Conservation (phyloP, 345 rosid genomes). For the Triadica sebifera region DNA sequence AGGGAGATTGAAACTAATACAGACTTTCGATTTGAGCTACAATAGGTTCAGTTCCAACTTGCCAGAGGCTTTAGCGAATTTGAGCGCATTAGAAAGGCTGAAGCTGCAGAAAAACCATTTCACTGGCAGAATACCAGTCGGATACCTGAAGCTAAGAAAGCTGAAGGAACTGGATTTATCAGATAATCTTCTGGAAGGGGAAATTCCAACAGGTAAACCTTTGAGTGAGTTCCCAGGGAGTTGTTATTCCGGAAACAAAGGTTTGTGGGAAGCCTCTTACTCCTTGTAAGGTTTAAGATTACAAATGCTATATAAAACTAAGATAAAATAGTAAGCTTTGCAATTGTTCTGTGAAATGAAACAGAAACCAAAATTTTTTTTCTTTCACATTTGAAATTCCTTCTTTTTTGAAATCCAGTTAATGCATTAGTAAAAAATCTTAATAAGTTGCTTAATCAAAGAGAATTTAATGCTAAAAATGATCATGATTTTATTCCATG, state of each 20-base stretch:
- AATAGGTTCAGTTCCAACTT: conserved; percentile 36
- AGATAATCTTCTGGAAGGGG: conserved; percentile 49
- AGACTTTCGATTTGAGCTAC: conserved; percentile 43
- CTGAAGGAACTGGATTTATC: conserved; percentile 48
- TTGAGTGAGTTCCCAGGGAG: conserved; percentile 45
- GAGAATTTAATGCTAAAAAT: too few species aligned
- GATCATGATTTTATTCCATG: background rate
- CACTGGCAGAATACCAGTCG: conserved; percentile 41
- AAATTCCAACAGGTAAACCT: conserved; percentile 50
- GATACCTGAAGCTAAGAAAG: conserved; percentile 42
- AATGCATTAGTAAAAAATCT: too few species aligned
- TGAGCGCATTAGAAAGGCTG: conserved; percentile 40
- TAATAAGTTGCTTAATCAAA: too few species aligned
- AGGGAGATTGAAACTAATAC: conserved; percentile 27
- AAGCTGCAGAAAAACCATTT: conserved; percentile 50
- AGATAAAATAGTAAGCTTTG: background rate
- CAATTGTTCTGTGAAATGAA: background rate
- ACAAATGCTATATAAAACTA: background rate
- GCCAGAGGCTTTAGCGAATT: conserved; percentile 38
- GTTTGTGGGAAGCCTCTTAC: conserved; percentile 55
- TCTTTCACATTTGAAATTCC: background rate
- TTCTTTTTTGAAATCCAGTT: background rate
- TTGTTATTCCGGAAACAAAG: conserved; percentile 48
- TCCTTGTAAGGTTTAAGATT: conserved; percentile 34
- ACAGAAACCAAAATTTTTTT: background rate